phyloP scores from a whole-genome alignment of 768 basidiomycete genomes.

The Lenzites betulinus region DNA sequence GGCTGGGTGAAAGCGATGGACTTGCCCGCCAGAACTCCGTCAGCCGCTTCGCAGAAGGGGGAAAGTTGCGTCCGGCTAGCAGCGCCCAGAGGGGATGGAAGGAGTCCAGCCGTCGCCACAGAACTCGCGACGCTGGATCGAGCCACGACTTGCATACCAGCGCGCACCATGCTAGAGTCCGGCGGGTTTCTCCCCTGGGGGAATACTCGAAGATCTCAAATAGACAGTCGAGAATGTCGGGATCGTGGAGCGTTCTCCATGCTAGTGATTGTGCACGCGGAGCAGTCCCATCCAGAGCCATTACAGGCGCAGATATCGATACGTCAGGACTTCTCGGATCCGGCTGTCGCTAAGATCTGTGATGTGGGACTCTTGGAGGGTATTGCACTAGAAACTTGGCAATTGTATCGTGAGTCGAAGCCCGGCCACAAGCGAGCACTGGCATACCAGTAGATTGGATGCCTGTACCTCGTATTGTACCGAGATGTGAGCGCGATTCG shows the following conservation, averaged over 20 bases:
- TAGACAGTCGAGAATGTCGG: slow-evolving; percentile 7
- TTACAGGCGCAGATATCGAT: too few relatives aligned
- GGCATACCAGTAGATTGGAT: too few relatives aligned
- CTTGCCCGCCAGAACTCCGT: slow-evolving; percentile 11
- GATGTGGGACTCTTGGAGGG: too few relatives aligned
- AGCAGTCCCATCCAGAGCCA: too few relatives aligned
- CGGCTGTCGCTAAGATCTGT: too few relatives aligned
- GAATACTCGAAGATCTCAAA: slow-evolving; percentile 3
- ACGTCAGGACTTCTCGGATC: too few relatives aligned
- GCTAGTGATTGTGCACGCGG: neutral
- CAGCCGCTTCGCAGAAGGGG: neutral
- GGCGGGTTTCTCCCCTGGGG: neutral
- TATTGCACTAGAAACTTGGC: too few relatives aligned
- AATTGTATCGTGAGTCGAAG: too few relatives aligned
- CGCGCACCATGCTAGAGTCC: slow-evolving; percentile 7
- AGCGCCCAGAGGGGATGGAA: slow-evolving; percentile 15
- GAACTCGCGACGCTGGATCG: slow-evolving; percentile 5
- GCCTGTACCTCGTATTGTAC: too few relatives aligned
- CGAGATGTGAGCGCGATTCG: too few relatives aligned
- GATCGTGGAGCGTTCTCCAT: neutral
- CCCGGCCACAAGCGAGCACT: too few relatives aligned
- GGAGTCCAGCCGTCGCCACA: slow-evolving; percentile 9
- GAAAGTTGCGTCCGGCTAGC: slow-evolving; percentile 2
- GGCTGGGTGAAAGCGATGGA: too few relatives aligned
- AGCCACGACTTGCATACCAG: slow-evolving; percentile 9